Percentiles rank a stretch among this genome's conserved stretches.
These are phyloP conservation scores for Eutrema japonicum DNA, from an alignment of 345 rosid genomes.

Conservation along the genomic window DNA sequence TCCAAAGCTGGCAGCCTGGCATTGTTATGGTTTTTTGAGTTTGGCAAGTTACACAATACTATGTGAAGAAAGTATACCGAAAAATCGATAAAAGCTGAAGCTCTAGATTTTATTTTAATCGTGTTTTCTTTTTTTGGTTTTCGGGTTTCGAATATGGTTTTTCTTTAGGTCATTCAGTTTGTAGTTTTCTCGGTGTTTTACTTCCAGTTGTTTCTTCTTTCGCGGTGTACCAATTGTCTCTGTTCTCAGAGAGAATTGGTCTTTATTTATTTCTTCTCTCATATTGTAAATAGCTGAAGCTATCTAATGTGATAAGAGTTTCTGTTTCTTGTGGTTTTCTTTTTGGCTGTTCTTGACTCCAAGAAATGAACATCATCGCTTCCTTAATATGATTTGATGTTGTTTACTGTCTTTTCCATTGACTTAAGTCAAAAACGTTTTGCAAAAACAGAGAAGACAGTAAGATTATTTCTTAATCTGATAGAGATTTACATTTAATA, in stretches of 20 bases:
- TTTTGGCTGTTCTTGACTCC: conserved; percentile 3
- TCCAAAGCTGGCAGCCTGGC: neutral
- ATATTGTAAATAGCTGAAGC: conserved; percentile 35
- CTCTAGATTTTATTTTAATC: conserved; percentile 21
- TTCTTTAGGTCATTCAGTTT: neutral
- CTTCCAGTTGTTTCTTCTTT: neutral
- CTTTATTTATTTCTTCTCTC: neutral
- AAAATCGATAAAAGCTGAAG: conserved; percentile 12
- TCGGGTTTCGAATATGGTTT: conserved; percentile 17
- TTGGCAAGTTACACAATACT: conserved; percentile 7
- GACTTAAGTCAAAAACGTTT: conserved; percentile 3
- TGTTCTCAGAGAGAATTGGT: conserved; percentile 18
- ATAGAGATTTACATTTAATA: neutral
- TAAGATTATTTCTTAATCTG: neutral
- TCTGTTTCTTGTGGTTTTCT: neutral
- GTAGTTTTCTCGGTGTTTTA: neutral
- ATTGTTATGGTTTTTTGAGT: conserved; percentile 4
- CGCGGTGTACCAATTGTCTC: conserved; percentile 4
- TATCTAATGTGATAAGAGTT: conserved; percentile 14
- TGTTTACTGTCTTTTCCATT: neutral
- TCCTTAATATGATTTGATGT: neutral
- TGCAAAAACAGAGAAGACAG: neutral
- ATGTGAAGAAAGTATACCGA: conserved; percentile 28
- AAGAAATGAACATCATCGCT: neutral
- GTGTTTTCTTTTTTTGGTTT: neutral